Evolutionary conservation across 23 red algal genomes (phyloP), one percentile per base, ranked within the genome.

Genomic region (Chondrus crispus): DNA sequence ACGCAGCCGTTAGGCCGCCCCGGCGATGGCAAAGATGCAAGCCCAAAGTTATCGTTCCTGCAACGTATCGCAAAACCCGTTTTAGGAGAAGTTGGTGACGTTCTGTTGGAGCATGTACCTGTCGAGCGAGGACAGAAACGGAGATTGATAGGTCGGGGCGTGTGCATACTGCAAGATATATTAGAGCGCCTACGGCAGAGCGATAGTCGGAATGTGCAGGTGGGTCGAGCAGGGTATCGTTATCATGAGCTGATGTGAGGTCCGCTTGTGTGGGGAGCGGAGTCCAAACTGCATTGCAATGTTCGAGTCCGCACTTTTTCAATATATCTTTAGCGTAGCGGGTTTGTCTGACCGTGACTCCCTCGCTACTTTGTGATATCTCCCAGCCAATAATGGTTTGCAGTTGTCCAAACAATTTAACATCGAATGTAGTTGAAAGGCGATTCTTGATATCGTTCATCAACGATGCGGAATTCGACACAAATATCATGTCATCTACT

Each of bases 111-210:
- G 37, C 64, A 0, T 76, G 43, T 3, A 88, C 42, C 20, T 77
- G 66, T 10, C 43, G 16, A n/a, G 68, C 60, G 22, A 88, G 64
- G 22, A 68, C 85, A 44, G 68, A 88, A 19, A 88, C 40, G 11
- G 85, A 48, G 29, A 75, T 44, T 35, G 85, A 88, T 5, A 88
- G 45, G 2, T 88, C 85, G 3, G 41, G 43, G 0, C 85, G 64
- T 18, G 68, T 88, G 7, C 55, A 74, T 20, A 74, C 32, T 16
- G 68, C 66, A 3, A 88, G 26, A 42, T 75, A 88, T 38, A 75
- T 41, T 3, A 88, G 70, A 16, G 40, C 41, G 43, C 83, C 1
- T 6, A 87, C 49, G 26, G 33, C 14, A 22, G 40, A 55, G 3
- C 68, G 35, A 28, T 88, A 62, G 12, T 63, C 26, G 30, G 47